A percentile compares a stretch with the other conserved stretches of the same genome.
phyloP scores from a whole-genome alignment of 352 stramenopile genomes.

The Globisporangium recalcitrans region DNA sequence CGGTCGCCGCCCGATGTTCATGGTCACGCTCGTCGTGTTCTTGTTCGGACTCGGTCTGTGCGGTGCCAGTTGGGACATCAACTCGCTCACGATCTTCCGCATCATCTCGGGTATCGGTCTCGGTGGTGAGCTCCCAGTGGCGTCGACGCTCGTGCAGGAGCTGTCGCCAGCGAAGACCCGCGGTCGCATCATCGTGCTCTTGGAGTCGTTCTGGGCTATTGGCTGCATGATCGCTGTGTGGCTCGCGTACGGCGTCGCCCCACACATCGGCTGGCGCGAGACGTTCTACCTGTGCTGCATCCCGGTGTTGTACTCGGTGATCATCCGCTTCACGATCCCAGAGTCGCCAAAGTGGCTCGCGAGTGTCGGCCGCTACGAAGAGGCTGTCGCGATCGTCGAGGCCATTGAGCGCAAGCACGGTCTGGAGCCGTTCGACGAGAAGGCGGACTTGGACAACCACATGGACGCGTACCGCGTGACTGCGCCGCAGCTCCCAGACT shows the following conservation, averaged over 20 bases:
- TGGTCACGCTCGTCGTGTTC: slow-evolving; percentile 62
- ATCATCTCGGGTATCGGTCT: slow-evolving; percentile 65
- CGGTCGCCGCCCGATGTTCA: slow-evolving; percentile 59
- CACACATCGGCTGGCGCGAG: slow-evolving; percentile 50
- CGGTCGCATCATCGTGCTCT: slow-evolving; percentile 57
- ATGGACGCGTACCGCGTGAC: slow-evolving; percentile 15
- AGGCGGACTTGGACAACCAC: slow-evolving; percentile 23
- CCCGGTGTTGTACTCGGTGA: slow-evolving; percentile 41
- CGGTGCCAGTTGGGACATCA: slow-evolving; percentile 45
- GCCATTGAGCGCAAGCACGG: slow-evolving; percentile 47
- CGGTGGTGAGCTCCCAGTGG: slow-evolving; percentile 51
- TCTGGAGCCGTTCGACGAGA: slow-evolving; percentile 35
- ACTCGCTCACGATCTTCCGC: slow-evolving; percentile 43
- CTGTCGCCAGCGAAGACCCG: slow-evolving; percentile 48
- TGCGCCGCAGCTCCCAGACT: slow-evolving; percentile 29
- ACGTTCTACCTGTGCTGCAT: slow-evolving; percentile 55
- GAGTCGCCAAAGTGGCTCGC: slow-evolving; percentile 76
- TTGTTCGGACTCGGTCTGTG: slow-evolving; percentile 44
- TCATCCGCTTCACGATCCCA: slow-evolving; percentile 46
- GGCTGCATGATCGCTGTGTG: slow-evolving; percentile 53
- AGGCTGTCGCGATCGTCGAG: slow-evolving; percentile 54
- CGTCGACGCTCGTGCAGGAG: slow-evolving; percentile 60
- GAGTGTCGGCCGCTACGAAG: slow-evolving; percentile 53
- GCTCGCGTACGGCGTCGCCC: slow-evolving; percentile 42
- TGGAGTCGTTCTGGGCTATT: slow-evolving; percentile 63